Base-by-base conservation (phyloP, 1,139 yeast genomes). In the Candida mesenterica region DNA sequence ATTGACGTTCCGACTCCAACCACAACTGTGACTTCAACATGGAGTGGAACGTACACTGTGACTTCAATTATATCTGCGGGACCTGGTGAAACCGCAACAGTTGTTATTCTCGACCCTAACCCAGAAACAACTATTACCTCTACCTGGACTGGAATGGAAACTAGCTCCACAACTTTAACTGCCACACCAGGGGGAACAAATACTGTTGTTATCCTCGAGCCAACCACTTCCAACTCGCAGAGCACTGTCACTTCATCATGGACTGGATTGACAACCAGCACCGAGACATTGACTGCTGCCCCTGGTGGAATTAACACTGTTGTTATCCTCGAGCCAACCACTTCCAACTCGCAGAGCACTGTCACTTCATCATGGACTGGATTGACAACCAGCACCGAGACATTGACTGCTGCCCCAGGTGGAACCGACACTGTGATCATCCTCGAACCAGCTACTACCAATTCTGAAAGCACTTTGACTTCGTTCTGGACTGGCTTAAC, bases 81-180 rank as follows among this genome's bases (percentile, higher is more conserved):
- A 12, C 36, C 42, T 12, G 52, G 48, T 30, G 46, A 40, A 8
- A 51, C 52, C 12, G 57, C 44, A 7, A 42, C 50, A 3, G 50
- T 52, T 13, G 25, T 45, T 5, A 37, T 50, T 9, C 40, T 42
- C 5, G 42, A 39, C 15, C 57, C 50, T 2, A 35, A 39, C 8
- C 41, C 40, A 13, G 40, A 43, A 3, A 31, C 38, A 5, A 45
- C 55, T 5, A 13, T 35, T 4, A 42, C 49, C 4, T 26, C 30
- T 2, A 38, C 42, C 4, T 44, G 46, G 46, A 38, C 40, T 13
- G 42, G 41, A 14, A 16, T 23, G 22, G 24, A 10, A 5, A 36
- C 39, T 1, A 19, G 35, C 18, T 42, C 46, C 14, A 34, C 42
- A n/a, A 39, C 41, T 6, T 15, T 16, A 10, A 28, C 33, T 13